Conservation (phyloP, 352 stramenopile species). For the Globisporangium solare region DNA sequence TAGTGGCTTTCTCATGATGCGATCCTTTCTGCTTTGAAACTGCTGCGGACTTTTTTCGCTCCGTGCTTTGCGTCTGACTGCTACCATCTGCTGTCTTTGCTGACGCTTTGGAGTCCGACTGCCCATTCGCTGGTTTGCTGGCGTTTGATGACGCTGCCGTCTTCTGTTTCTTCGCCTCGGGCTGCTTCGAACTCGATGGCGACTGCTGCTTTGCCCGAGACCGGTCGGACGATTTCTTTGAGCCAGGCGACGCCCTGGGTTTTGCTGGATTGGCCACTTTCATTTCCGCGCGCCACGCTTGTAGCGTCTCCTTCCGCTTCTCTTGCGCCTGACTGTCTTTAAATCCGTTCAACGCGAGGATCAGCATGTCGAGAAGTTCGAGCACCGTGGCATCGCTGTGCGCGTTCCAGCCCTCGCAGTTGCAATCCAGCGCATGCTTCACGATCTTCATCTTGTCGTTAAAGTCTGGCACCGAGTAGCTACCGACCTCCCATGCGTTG, state of each 20-base stretch:
- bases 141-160: neutral
- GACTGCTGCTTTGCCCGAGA: neutral
- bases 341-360: slow-evolving; percentile 7
- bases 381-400: slow-evolving; percentile 10
- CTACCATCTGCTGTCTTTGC: too few relatives aligned
- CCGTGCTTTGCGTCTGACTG: too few relatives aligned
- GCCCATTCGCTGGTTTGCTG: neutral
- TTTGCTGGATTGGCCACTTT: slow-evolving; percentile 2
- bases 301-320: slow-evolving; percentile 13
- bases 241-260: neutral
- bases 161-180: neutral
- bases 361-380: slow-evolving; percentile 12
- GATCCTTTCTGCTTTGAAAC: too few relatives aligned
- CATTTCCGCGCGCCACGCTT: slow-evolving; percentile 12
- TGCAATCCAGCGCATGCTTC: slow-evolving; percentile 11
- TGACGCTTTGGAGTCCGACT: neutral
- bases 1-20: too few relatives aligned
- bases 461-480: slow-evolving; percentile 15
- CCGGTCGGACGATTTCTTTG: neutral
- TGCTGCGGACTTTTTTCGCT: too few relatives aligned
- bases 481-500: slow-evolving; percentile 8
- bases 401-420: slow-evolving; percentile 11
- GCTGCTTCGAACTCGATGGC: neutral
- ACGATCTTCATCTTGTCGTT: slow-evolving; percentile 13
- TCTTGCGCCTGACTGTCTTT: slow-evolving; percentile 14